Percentiles rank a stretch among this genome's conserved stretches.
Evolutionary conservation across 495 filamentous ascomycete genomes (phyloP).

Genomic region (Xylaria telfairii): DNA sequence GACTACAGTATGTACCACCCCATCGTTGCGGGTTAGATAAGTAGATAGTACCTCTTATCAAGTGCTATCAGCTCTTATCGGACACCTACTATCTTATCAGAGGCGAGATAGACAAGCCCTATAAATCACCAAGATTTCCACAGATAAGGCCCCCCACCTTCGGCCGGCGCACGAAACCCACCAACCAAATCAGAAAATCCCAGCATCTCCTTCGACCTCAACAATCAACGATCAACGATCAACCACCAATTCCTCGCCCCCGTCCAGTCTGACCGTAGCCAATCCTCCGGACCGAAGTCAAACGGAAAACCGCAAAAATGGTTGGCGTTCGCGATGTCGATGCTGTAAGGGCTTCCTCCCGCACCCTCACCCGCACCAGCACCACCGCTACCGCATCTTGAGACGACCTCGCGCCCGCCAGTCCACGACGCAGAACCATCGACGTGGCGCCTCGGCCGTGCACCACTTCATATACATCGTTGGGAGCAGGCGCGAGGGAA

Average conservation of each 20-base stretch:
- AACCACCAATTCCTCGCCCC: constrained; percentile 15
- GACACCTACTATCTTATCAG: constrained; percentile 17
- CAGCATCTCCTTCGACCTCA: constrained; percentile 7
- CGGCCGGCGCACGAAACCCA: constrained; percentile 21
- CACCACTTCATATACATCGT: constrained; percentile 13
- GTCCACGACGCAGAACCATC: constrained; percentile 18
- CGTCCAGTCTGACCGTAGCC: constrained; percentile 5
- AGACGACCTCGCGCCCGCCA: constrained; percentile 32
- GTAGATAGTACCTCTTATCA: too few species aligned
- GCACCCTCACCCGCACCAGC: too few species aligned
- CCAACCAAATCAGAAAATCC: constrained; percentile 19
- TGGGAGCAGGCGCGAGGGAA: constrained; percentile 45
- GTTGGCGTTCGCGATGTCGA: constrained; percentile 85
- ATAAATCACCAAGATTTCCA: constrained; percentile 19
- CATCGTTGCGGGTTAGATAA: neutral
- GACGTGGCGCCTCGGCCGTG: constrained; percentile 1
- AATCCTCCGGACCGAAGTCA: constrained; percentile 5
- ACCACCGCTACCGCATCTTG: constrained; percentile 19
- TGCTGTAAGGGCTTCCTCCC: constrained; percentile 61
- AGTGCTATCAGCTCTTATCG: too few species aligned
- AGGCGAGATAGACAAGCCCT: constrained; percentile 24
- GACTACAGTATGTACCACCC: neutral
- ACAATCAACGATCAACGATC: constrained; percentile 8
- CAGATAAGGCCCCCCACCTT: constrained; percentile 16
- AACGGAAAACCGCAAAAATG: constrained; percentile 66